Percentiles rank a stretch among this genome's conserved stretches.
Conservation (phyloP, 108 stramenopile species). For the Fistulifera solaris region DNA sequence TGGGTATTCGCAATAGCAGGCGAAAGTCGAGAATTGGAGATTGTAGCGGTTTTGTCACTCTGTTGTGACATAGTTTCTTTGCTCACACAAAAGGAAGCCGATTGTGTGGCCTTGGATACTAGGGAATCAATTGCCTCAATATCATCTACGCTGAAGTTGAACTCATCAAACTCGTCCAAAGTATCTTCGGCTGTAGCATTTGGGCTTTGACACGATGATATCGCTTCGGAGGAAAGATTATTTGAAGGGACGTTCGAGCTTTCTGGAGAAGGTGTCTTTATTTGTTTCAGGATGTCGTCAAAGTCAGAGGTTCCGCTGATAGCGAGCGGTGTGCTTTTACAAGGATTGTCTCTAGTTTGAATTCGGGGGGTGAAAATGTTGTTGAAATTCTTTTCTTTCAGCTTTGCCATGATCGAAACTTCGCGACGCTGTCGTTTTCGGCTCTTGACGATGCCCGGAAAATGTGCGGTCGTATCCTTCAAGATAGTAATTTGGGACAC, state of each 20-base stretch:
- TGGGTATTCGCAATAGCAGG: background rate
- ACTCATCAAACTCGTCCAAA: constrained; percentile 16
- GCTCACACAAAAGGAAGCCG: background rate
- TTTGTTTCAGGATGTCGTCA: constrained; percentile 1
- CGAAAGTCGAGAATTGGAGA: background rate
- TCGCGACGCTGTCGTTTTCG: too few relatives aligned
- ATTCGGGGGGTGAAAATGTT: too few relatives aligned
- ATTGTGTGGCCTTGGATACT: constrained; percentile 4
- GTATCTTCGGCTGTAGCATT: background rate
- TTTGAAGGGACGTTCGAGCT: background rate
- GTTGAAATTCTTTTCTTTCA: too few relatives aligned
- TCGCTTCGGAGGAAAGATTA: background rate
- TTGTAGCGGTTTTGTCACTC: background rate
- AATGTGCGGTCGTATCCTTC: too few relatives aligned
- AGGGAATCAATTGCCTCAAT: constrained; percentile 16
- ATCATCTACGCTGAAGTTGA: constrained; percentile 15
- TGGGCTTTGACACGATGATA: constrained; percentile 19
- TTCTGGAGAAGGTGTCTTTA: constrained; percentile 4
- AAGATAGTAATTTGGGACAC: too few relatives aligned
- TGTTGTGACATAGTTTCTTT: background rate
- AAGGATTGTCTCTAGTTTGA: too few relatives aligned
- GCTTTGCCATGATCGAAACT: too few relatives aligned
- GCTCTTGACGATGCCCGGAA: too few relatives aligned
- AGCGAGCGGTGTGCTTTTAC: too few relatives aligned
- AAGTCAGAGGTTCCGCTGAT: background rate